Evolutionary conservation across 306 rosid species (phyloP).

Genomic region (Begonia peltatifolia): DNA sequence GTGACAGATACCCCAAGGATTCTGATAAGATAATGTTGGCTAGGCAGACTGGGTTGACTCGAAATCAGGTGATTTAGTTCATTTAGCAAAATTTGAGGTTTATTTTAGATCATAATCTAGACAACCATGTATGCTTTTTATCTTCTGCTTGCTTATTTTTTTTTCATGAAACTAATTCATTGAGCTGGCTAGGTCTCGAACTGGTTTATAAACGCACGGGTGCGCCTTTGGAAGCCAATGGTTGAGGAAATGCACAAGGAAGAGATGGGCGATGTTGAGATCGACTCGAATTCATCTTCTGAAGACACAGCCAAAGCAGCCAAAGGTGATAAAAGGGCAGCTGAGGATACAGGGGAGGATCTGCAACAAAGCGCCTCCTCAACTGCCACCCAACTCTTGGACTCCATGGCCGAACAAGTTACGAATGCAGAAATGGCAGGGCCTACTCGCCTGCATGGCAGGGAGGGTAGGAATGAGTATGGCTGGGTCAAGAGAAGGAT

Average conservation of each 20-base stretch:
- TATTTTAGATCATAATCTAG: no score
- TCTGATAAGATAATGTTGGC: constrained; percentile 85
- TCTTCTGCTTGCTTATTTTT: no score
- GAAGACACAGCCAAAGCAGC: constrained; percentile 39
- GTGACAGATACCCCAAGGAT: constrained; percentile 63
- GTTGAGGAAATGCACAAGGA: constrained; percentile 85
- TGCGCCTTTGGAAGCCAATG: constrained; percentile 90
- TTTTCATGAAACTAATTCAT: no score
- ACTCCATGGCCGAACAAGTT: constrained; percentile 29
- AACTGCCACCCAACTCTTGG: constrained; percentile 26
- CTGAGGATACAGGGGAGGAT: constrained; percentile 38
- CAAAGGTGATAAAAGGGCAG: constrained; percentile 29
- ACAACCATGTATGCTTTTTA: no score
- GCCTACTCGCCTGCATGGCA: constrained; percentile 11
- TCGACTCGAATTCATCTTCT: constrained; percentile 55
- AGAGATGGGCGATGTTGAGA: constrained; percentile 45
- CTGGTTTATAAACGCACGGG: constrained; percentile 85
- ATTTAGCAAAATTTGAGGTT: no score
- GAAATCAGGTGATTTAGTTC: constrained; percentile 52
- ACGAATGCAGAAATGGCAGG: constrained; percentile 29
- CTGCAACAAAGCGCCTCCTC: constrained; percentile 39
- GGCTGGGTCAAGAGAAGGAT: constrained; percentile 17
- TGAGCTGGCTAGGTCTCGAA: constrained; percentile 47
- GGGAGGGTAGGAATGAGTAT: constrained; percentile 22
- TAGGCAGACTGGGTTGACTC: constrained; percentile 69